Percentiles rank a stretch among this genome's conserved stretches.
These are phyloP conservation scores for Capsella rubella DNA, from an alignment of 441 rosid species.

Conservation along the genomic window DNA sequence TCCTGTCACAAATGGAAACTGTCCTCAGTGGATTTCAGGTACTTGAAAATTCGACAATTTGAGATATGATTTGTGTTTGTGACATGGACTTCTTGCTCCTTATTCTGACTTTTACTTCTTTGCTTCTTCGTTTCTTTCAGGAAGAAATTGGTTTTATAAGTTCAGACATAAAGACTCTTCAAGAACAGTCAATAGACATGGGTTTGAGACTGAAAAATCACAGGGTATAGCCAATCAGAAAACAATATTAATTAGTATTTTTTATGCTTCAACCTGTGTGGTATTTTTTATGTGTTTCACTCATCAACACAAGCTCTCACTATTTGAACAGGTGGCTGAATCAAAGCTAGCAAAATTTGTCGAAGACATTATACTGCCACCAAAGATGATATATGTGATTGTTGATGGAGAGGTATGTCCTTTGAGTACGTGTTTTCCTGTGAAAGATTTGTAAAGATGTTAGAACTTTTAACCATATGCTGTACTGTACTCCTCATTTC, in stretches of 20 bases:
- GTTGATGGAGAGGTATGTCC: constrained; percentile 93
- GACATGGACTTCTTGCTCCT: too few relatives aligned
- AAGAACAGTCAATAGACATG: constrained; percentile 99
- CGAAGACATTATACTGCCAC: constrained; percentile 96
- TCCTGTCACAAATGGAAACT: constrained; percentile 96
- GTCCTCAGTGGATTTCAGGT: constrained; percentile 99
- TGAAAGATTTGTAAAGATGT: too few relatives aligned
- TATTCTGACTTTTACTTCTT: neutral
- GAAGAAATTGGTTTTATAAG: constrained; percentile 96
- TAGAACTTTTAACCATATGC: too few relatives aligned
- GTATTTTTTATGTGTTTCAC: neutral
- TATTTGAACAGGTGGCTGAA: constrained; percentile 82
- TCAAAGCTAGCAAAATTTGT: constrained; percentile 95
- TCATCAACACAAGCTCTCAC: constrained; percentile 24
- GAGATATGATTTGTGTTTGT: neutral
- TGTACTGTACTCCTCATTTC: constrained; percentile 36
- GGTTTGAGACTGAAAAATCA: constrained; percentile 95
- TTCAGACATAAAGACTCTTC: constrained; percentile 96
- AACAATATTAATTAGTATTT: constrained; percentile 24
- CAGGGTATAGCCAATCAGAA: constrained; percentile 63
- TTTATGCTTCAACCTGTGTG: neutral
- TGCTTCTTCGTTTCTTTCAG: constrained; percentile 48
- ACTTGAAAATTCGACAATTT: neutral
- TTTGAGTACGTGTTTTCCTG: too few relatives aligned
- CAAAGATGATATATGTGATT: constrained; percentile 93